A percentile compares a stretch with the other conserved stretches of the same genome.
These are phyloP conservation scores for Colletotrichum abscissum DNA, from an alignment of 2,329 filamentous ascomycete genomes.

Conservation along the genomic window DNA sequence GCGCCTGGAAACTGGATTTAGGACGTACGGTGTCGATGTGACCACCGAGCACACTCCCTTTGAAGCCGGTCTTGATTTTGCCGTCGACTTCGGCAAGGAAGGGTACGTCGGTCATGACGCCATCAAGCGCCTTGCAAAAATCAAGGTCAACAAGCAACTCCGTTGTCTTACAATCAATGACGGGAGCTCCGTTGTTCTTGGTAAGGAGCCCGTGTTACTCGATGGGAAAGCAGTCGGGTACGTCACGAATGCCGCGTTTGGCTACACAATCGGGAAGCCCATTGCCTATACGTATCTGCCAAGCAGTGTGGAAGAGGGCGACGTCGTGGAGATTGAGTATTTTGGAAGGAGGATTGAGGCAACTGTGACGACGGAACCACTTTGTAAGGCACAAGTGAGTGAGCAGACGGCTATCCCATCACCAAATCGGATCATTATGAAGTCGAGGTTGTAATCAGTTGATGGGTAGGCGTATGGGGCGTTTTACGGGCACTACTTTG, in stretches of 20 bases:
- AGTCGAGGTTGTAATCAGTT: conserved; percentile 9
- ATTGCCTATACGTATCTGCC: conserved; percentile 70
- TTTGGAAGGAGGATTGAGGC: conserved; percentile 66
- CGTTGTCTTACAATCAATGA: conserved; percentile 67
- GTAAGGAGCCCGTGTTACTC: conserved; percentile 70
- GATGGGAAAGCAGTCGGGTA: conserved; percentile 63
- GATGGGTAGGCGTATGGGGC: background rate
- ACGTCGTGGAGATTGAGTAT: conserved; percentile 69
- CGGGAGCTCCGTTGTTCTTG: conserved; percentile 65
- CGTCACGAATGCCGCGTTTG: conserved; percentile 70
- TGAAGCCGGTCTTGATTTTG: conserved; percentile 66
- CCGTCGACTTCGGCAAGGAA: conserved; percentile 59
- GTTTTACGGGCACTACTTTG: background rate
- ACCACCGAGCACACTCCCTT: conserved; percentile 70
- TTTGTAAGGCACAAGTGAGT: conserved; percentile 46
- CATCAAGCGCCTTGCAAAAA: conserved; percentile 52
- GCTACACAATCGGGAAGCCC: conserved; percentile 68
- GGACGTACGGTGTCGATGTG: conserved; percentile 68
- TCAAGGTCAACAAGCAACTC: conserved; percentile 46
- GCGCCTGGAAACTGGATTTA: conserved; percentile 69
- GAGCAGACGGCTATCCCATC: background rate
- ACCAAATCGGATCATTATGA: background rate
- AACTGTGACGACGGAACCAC: conserved; percentile 62
- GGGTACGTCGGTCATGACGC: conserved; percentile 64
- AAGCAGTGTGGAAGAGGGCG: conserved; percentile 55